Evolutionary conservation across 495 filamentous ascomycete species (phyloP), one percentile per base, ranked within the genome.

Genomic region (Margaritispora aquatica): DNA sequence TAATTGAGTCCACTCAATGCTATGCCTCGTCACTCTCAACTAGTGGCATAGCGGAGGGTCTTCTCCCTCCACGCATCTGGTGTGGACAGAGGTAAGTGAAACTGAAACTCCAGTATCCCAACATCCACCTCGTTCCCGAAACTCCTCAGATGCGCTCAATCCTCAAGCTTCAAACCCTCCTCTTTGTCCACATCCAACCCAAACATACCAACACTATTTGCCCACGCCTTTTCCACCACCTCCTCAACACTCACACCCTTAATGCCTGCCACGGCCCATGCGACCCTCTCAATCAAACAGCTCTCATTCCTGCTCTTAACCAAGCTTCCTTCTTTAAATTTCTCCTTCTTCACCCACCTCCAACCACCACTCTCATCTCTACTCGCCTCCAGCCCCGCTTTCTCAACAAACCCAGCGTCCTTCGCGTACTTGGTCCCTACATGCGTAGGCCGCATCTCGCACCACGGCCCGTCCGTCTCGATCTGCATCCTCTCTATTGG

Each of bases 261-360:
- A 36, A 96, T 84, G 26, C 74, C 81, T 19, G 94, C 93, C 61
- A 98, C 84, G 54, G 90, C 89, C 68, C 85, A 82, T 13, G 89
- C 94, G n/a, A 98, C 89, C 38, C 84, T 84, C 54, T 83, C 78
- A 58, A 97, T 96, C 44, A 83, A 84, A 65, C 84, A 88, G 23
- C 91, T 88, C 73, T 98, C 94, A 70, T 97, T 98, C 21, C 94
- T 80, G 1, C 93, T 89, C 73, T 96, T 97, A 20, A 97, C 81
- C 84, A 96, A 88, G 3, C 71, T 71, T 0, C 90, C 92, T 67
- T 89, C 82, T 44, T 80, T 80, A 83, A 88, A 98, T 71, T 87
- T 96, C 72, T 98, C 94, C 71, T 97, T 97, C 77, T 96, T 97
- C 36, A 96, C 85, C 17, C 68, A 61, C 64, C 74, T 79, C 65